Evolutionary conservation across 805 yeast genomes (phyloP).

Genomic region (Candida schatavii): DNA sequence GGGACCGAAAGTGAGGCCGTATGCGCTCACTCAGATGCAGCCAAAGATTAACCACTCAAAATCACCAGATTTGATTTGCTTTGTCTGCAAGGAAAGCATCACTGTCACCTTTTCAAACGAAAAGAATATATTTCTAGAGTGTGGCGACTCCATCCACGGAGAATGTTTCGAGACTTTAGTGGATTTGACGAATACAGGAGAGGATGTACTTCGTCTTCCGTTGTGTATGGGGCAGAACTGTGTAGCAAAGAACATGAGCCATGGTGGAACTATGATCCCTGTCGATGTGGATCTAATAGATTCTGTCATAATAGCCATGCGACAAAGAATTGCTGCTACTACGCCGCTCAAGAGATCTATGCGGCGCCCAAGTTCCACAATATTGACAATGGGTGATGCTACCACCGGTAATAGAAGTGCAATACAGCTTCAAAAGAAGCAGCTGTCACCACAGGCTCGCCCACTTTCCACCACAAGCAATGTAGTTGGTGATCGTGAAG

Average conservation of each 20-base stretch:
- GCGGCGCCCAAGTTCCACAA: not conserved
- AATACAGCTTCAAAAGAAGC: not conserved
- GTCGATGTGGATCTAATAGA: not conserved
- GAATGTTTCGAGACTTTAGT: conserved; percentile 45
- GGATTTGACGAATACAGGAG: not conserved
- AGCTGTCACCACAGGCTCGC: not conserved
- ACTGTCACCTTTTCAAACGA: conserved; percentile 44
- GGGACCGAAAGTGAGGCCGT: conserved; percentile 27
- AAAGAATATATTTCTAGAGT: conserved; percentile 45
- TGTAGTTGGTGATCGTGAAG: not conserved
- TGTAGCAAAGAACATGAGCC: too few relatives aligned
- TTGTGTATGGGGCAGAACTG: not conserved
- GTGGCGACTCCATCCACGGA: conserved; percentile 58
- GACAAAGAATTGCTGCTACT: not conserved
- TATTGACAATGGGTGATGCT: not conserved
- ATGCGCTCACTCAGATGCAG: conserved; percentile 16
- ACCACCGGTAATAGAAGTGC: too few relatives aligned
- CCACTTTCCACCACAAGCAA: not conserved
- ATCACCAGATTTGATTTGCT: conserved; percentile 29
- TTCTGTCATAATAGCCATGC: not conserved
- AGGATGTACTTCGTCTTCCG: not conserved
- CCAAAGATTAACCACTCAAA: conserved; percentile 6
- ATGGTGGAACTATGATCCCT: not conserved
- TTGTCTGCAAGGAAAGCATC: conserved; percentile 53
- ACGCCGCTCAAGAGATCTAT: not conserved